A percentile compares a stretch with the other conserved stretches of the same genome.
Evolutionary conservation across 495 filamentous ascomycete species (phyloP).

Genomic region (Chaetomidium leptoderma): DNA sequence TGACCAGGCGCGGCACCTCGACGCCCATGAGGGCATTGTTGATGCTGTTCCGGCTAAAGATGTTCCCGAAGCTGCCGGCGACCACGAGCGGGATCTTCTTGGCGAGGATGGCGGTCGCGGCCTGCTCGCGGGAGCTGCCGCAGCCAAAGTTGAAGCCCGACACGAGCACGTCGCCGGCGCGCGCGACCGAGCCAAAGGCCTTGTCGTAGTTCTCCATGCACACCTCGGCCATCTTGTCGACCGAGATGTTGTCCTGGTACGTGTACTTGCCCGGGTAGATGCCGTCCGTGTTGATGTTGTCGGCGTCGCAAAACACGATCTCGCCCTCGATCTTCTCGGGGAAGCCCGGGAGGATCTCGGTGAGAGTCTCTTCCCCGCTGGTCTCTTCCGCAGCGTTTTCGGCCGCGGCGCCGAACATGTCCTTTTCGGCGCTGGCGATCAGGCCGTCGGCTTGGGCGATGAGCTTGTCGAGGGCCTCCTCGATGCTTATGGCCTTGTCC

Average conservation of each 20-base stretch:
- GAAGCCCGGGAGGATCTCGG: slow-evolving; percentile 66
- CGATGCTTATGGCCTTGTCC: slow-evolving; percentile 39
- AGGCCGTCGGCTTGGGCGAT: slow-evolving; percentile 63
- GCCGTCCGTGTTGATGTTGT: slow-evolving; percentile 72
- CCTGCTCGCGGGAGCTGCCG: slow-evolving; percentile 78
- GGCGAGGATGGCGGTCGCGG: slow-evolving; percentile 83
- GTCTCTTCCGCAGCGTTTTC: slow-evolving; percentile 16
- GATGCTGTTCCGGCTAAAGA: slow-evolving; percentile 83
- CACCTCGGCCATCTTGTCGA: slow-evolving; percentile 75
- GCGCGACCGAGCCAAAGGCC: slow-evolving; percentile 59
- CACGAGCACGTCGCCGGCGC: slow-evolving; percentile 73
- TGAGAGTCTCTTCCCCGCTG: slow-evolving; percentile 38
- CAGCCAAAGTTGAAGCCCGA: slow-evolving; percentile 89
- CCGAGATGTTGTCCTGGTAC: slow-evolving; percentile 78
- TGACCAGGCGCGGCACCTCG: slow-evolving; percentile 70
- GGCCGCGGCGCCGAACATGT: slow-evolving; percentile 22
- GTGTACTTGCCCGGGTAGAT: slow-evolving; percentile 84
- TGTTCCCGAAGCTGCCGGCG: slow-evolving; percentile 82
- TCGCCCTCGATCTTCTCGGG: slow-evolving; percentile 61
- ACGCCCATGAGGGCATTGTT: slow-evolving; percentile 88
- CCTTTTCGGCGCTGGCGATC: slow-evolving; percentile 46
- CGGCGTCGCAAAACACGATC: slow-evolving; percentile 65
- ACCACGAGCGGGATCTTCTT: slow-evolving; percentile 81
- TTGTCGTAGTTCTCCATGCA: slow-evolving; percentile 92
- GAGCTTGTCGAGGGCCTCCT: slow-evolving; percentile 64